Base-by-base conservation (phyloP, 768 basidiomycete genomes). In the Trametes punicea region DNA sequence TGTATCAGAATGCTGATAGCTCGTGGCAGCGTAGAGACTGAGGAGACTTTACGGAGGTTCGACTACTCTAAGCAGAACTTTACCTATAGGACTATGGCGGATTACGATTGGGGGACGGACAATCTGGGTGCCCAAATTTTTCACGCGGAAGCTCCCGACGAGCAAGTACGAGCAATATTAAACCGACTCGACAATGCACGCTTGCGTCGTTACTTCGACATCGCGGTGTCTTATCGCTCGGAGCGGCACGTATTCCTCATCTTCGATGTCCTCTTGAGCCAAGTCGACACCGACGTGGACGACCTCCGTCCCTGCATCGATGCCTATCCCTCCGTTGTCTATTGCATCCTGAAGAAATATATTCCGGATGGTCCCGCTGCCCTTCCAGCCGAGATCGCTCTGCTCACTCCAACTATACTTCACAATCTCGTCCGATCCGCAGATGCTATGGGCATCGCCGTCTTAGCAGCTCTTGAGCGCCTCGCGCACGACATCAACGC, bases 381-480 rank as follows among this genome's bases (percentile, higher is more conserved):
- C 30, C 64, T 81, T 1, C 66, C 69, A 0, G 64, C 66, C 1
- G 69, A 73, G n/a, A 59, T 75, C 21, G 54, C 69, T 0, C 48
- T 27, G 13, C 18, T 59, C 58, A 63, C 25, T 59, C 64, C 62
- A n/a, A 51, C 61, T 4, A 71, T 87, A 25, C 55, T 82, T 8
- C 74, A 71, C 26, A 77, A 73, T 40, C 71, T 86, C 46, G 70
- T 87, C 30, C 75, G 80, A 3, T 80, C 77, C 3, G 82, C 83
- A 2, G 83, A 85, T 51, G 64, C 73, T 1, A 69, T 82, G 5
- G 75, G 78, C 0, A 77, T 85, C 7, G 81, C 82, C 1, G 73
- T 79, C 18, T 76, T 86, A 16, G 82, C 80, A 1, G 83, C 80
- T 0, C 55, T 87, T 27, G 83, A 87, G 55, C 83, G 82, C 57